Evolutionary conservation across 2,329 filamentous ascomycete genomes (phyloP).

Genomic region (Cladosporium sp.): DNA sequence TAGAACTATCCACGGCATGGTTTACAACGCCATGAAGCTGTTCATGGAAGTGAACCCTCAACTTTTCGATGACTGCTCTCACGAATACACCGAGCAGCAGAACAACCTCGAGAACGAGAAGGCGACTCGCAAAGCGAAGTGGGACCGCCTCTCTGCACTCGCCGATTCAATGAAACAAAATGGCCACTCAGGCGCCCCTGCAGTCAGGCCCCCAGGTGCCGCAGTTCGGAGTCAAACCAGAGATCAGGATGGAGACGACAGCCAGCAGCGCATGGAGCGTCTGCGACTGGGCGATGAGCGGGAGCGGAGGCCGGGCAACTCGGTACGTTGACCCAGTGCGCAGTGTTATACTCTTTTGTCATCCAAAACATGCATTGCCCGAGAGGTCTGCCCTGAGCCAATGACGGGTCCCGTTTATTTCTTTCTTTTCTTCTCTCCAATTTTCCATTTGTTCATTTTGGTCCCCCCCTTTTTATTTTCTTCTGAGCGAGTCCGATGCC

Average conservation of each 20-base stretch:
- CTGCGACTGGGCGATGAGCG: constrained; percentile 80
- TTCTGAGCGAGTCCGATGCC: neutral
- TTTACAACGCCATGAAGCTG: constrained; percentile 99
- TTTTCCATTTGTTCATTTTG: constrained; percentile 1
- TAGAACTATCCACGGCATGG: constrained; percentile 98
- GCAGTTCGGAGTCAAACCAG: constrained; percentile 33
- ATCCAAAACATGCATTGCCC: constrained; percentile 5
- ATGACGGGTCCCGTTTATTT: neutral
- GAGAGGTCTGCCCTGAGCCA: constrained; percentile 6
- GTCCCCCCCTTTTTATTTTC: neutral
- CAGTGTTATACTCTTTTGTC: constrained; percentile 18
- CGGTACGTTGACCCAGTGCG: constrained; percentile 32
- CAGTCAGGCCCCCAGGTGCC: constrained; percentile 23
- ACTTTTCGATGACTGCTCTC: constrained; percentile 96
- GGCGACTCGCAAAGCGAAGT: constrained; percentile 75
- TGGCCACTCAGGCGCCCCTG: constrained; percentile 20
- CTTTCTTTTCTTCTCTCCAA: constrained; percentile 1
- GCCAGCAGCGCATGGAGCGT: constrained; percentile 77
- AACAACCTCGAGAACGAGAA: constrained; percentile 85
- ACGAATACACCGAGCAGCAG: constrained; percentile 95
- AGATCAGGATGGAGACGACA: constrained; percentile 67
- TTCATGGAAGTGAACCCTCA: constrained; percentile 99
- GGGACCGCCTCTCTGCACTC: constrained; percentile 79
- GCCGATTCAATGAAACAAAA: constrained; percentile 51
- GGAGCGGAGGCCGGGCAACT: constrained; percentile 35